Conservation (phyloP, 2,329 filamentous ascomycete genomes). For the Pestalotiopsis sp. region DNA sequence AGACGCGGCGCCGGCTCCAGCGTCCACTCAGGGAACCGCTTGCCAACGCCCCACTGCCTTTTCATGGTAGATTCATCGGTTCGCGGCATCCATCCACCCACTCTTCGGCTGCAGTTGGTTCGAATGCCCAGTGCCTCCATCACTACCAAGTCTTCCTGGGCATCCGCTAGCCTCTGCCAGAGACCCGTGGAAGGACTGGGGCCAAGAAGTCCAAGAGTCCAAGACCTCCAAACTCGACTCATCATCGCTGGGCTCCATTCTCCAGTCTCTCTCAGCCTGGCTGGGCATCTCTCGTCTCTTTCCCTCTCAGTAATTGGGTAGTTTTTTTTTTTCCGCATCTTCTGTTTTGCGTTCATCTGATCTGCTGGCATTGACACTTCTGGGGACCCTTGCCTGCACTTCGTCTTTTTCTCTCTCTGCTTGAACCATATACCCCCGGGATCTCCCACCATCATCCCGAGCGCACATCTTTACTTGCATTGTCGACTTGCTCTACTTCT, state of each 20-base stretch:
- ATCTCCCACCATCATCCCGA: not conserved
- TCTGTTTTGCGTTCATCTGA: not conserved
- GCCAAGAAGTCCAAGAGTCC: not conserved
- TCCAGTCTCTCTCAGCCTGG: constrained; percentile 5
- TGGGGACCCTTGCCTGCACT: constrained; percentile 5
- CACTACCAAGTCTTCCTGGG: not conserved
- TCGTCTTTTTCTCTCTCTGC: not conserved
- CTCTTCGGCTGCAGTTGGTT: not conserved
- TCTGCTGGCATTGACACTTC: not conserved
- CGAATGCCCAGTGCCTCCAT: not conserved
- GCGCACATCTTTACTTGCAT: not conserved
- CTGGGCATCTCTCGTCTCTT: constrained; percentile 9
- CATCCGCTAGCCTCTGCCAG: not conserved
- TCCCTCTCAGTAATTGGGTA: not conserved
- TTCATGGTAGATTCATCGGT: not conserved
- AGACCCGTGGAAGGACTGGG: not conserved
- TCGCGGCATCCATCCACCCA: not conserved
- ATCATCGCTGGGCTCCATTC: not conserved
- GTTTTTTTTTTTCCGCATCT: not conserved
- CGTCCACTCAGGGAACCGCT: not conserved
- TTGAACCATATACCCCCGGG: not conserved
- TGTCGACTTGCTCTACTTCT: not conserved
- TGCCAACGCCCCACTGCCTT: not conserved
- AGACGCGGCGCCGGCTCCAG: not conserved
- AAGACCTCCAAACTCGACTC: not conserved